These are phyloP conservation scores for Boletellus ananas DNA, from an alignment of 768 basidiomycete genomes.

Conservation along the genomic window DNA sequence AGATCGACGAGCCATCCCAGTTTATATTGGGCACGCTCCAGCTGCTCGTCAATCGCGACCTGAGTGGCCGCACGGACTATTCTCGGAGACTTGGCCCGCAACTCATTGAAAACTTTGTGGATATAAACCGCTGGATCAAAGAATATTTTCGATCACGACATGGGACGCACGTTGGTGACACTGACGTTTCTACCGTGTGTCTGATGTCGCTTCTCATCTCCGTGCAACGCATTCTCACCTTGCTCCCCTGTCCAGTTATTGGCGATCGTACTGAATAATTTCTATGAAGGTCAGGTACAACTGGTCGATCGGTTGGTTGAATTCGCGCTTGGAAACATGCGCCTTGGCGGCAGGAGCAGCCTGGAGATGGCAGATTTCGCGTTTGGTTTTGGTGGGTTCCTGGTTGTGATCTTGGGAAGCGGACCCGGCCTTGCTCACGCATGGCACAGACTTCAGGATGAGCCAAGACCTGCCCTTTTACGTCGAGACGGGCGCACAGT, in stretches of 20 bases:
- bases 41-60: constrained; percentile 29
- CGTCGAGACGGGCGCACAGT: constrained; percentile 22
- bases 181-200: constrained; percentile 21
- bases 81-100: constrained; percentile 27
- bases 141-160: constrained; percentile 28
- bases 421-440: neutral
- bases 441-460: constrained; percentile 25
- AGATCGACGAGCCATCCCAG: constrained; percentile 24
- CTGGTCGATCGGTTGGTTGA: constrained; percentile 25
- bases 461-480: constrained; percentile 30
- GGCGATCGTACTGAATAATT: constrained; percentile 28
- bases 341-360: constrained; percentile 8
- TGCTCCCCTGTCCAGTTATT: constrained; percentile 16
- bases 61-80: constrained; percentile 1
- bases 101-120: constrained; percentile 29
- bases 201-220: neutral
- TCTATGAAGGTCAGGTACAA: constrained; percentile 30
- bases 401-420: neutral
- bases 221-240: neutral
- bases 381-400: constrained; percentile 28
- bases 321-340: constrained; percentile 26
- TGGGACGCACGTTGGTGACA: constrained; percentile 7
- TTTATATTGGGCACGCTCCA: constrained; percentile 27
- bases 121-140: constrained; percentile 23
- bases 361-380: constrained; percentile 26